Evolutionary conservation across 768 basidiomycete genomes (phyloP).

Genomic region (Amanita thiersii): DNA sequence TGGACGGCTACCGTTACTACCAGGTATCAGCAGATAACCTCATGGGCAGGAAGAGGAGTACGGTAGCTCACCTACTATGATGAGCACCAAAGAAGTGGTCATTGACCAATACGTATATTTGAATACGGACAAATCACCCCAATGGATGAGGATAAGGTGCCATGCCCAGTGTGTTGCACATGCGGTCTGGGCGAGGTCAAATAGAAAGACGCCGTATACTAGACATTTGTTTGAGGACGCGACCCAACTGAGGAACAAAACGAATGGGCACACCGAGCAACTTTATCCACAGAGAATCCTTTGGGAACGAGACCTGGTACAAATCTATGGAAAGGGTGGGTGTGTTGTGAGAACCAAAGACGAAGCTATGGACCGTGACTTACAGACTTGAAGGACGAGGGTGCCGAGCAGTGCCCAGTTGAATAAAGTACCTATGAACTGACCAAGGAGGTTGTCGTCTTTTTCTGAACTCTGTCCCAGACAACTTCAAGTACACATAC

Average conservation of each 20-base stretch:
- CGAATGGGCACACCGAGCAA: neutral
- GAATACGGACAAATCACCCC: neutral
- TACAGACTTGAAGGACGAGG: neutral
- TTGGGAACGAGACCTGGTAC: slow-evolving; percentile 3
- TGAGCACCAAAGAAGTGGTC: slow-evolving; percentile 1
- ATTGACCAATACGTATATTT: slow-evolving; percentile 1
- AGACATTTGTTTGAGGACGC: neutral
- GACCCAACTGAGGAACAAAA: no score
- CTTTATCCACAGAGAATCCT: neutral
- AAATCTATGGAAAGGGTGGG: neutral
- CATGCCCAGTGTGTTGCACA: slow-evolving; percentile 7
- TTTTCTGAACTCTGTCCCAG: no score
- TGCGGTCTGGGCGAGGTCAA: slow-evolving; percentile 6
- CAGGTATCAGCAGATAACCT: neutral
- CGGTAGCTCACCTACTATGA: neutral
- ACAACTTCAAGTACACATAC: no score
- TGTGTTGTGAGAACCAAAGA: neutral
- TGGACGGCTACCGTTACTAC: slow-evolving; percentile 7
- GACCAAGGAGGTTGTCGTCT: no score
- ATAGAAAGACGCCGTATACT: slow-evolving; percentile 4
- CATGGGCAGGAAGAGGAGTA: no score
- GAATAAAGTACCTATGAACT: neutral
- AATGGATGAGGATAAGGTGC: neutral
- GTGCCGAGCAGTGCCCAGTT: neutral
- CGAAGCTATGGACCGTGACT: neutral